Base-by-base conservation (phyloP, 208 protist genomes). In the Trypanosoma lewisi region DNA sequence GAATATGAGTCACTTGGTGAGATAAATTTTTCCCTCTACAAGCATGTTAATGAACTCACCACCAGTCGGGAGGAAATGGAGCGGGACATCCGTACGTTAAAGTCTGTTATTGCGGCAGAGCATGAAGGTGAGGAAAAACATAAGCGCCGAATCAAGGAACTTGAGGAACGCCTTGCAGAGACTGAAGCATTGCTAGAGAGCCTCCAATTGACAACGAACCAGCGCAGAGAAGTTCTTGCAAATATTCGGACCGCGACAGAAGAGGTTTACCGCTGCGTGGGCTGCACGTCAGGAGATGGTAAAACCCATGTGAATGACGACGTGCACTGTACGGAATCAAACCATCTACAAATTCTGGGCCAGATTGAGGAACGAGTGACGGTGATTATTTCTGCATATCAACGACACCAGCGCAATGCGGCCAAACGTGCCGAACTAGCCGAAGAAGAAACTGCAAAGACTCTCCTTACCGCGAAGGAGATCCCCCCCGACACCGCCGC, bases 21-120 rank as follows among this genome's bases (percentile, higher is more conserved):
- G 47, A 76, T 78, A 28, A 98, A 98, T 87, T 98, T 98, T 63
- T 98, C 96, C 19, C 73, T 98, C 25, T 98, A 97, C 87, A 98
- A 98, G 78, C 94, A 89, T 67, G 87, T 98, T 53, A 98, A 98
- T 79, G 95, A 98, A 71, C 84, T 98, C 27, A 97, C 94, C 30
- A 84, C 78, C 25, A 92, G 88, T 52, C 83, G 87, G 50, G 95
- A 97, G 78, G 82, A 79, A 21, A 74, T 97, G 28, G 76, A 86
- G 57, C 90, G 96, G 41, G 88, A 97, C 52, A 94, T 97, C 23
- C 67, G 73, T 3, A 84, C 93, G 48, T 70, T 97, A 6, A 74
- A 87, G 63, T 55, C 64, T 47, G 80, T 95, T 25, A 81, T 97
- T 16, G 73, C 76, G 34, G 96, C 94, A 57, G 93, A 96, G 67